Percentiles rank a stretch among this genome's conserved stretches.
These are phyloP conservation scores for Agroathelia rolfsii DNA, from an alignment of 1,284 basidiomycete species.

Conservation along the genomic window DNA sequence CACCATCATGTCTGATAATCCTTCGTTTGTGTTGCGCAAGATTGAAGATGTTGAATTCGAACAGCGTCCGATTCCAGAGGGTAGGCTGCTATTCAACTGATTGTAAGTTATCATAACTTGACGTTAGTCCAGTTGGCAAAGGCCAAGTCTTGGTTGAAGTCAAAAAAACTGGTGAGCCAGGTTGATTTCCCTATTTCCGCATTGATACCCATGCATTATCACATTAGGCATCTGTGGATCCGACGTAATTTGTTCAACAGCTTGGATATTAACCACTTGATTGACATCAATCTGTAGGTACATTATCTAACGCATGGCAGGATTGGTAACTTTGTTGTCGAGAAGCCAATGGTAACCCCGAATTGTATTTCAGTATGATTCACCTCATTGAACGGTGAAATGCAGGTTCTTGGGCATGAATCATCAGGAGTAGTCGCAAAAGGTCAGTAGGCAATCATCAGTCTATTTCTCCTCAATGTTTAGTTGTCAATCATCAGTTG, in stretches of 20 bases:
- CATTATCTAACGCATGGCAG: conserved; percentile 71
- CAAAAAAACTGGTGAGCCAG: conserved; percentile 73
- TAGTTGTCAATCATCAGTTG: conserved; percentile 34
- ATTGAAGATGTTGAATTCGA: conserved; percentile 71
- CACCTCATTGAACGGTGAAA: too few relatives aligned
- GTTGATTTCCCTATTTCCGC: conserved; percentile 1
- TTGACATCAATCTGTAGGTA: conserved; percentile 32
- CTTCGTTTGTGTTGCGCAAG: conserved; percentile 69
- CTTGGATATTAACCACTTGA: conserved; percentile 4
- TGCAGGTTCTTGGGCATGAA: conserved; percentile 49
- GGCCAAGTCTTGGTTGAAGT: conserved; percentile 85
- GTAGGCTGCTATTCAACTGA: conserved; percentile 26
- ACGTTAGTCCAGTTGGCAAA: conserved; percentile 39
- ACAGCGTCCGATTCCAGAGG: conserved; percentile 68
- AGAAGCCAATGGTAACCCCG: conserved; percentile 61
- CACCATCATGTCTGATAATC: conserved; percentile 57
- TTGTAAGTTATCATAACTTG: conserved; percentile 6
- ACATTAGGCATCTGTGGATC: conserved; percentile 77
- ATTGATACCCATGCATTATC: conserved; percentile 9
- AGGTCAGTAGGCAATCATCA: too few relatives aligned
- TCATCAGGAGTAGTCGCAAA: conserved; percentile 39
- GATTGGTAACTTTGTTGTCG: conserved; percentile 71
- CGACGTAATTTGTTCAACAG: conserved; percentile 44
- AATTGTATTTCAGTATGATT: conserved; percentile 4
- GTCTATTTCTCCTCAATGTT: conserved; percentile 1